Conservation (phyloP, 2,329 filamentous ascomycete species). For the Talaromyces rugulosus region DNA sequence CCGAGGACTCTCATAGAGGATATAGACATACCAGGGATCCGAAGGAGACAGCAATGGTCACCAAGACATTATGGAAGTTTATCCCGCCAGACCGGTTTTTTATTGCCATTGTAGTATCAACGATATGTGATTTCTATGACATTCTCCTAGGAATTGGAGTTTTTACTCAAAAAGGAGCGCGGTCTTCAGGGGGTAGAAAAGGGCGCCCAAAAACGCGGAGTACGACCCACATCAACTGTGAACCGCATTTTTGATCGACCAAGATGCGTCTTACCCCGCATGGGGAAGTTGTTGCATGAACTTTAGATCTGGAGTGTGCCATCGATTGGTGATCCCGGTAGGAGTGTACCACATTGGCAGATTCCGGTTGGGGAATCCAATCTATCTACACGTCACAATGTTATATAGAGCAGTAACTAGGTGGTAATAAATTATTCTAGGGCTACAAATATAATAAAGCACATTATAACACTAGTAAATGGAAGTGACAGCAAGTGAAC, state of each 20-base stretch:
- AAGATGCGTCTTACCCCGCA: neutral
- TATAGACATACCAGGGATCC: slow-evolving; percentile 31
- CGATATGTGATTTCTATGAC: neutral
- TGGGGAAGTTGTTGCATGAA: neutral
- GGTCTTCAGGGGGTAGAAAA: neutral
- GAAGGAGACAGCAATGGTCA: slow-evolving; percentile 36
- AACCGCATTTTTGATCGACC: neutral
- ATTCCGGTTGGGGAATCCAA: neutral
- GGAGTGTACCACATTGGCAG: neutral
- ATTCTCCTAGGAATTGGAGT: neutral
- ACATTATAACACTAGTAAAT: no score
- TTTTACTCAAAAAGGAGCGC: neutral
- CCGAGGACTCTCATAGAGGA: neutral
- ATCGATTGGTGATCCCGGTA: neutral
- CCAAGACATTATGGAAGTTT: slow-evolving; percentile 11
- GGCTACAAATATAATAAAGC: no score
- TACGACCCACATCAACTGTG: neutral
- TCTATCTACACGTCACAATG: neutral
- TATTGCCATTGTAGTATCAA: neutral
- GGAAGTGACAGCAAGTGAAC: no score
- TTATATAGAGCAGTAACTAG: no score
- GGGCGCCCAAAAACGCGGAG: neutral
- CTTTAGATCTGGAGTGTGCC: neutral
- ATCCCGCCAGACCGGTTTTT: neutral
- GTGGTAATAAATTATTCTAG: no score